Evolutionary conservation across 2,329 filamentous ascomycete genomes (phyloP).

Genomic region (Microdochium paspali): DNA sequence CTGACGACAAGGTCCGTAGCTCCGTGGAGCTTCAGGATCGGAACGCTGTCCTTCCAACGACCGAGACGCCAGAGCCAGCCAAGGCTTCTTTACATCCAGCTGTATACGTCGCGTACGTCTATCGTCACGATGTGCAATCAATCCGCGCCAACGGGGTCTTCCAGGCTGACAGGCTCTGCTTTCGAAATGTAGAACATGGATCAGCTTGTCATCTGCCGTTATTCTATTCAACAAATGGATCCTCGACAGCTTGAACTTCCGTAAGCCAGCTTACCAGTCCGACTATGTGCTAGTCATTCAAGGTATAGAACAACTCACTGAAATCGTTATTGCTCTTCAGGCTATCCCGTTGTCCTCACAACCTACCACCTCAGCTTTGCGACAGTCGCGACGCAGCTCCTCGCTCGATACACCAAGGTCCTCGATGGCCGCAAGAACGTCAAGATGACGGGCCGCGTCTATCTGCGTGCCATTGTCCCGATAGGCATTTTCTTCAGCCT

Average conservation of each 20-base stretch:
- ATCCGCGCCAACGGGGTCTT: background rate
- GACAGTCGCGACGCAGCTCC: slow-evolving; percentile 85
- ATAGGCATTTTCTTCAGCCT: slow-evolving; percentile 95
- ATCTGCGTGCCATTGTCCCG: slow-evolving; percentile 85
- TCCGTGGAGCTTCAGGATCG: slow-evolving; percentile 66
- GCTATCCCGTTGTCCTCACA: slow-evolving; percentile 72
- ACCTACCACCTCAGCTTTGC: slow-evolving; percentile 95
- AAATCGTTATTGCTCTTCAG: slow-evolving; percentile 44
- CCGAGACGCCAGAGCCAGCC: slow-evolving; percentile 50
- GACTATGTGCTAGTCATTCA: slow-evolving; percentile 19
- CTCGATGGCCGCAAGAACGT: slow-evolving; percentile 93
- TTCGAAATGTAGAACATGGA: slow-evolving; percentile 62
- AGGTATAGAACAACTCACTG: slow-evolving; percentile 21
- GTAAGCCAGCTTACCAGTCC: slow-evolving; percentile 36
- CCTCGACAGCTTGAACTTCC: slow-evolving; percentile 74
- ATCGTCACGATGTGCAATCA: slow-evolving; percentile 1
- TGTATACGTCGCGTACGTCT: slow-evolving; percentile 67
- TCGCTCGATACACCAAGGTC: slow-evolving; percentile 80
- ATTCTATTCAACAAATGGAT: slow-evolving; percentile 99
- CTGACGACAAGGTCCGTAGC: slow-evolving; percentile 73
- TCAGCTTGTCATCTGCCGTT: slow-evolving; percentile 81
- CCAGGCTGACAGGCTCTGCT: slow-evolving; percentile 6
- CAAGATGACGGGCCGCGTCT: slow-evolving; percentile 93
- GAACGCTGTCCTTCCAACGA: slow-evolving; percentile 63
- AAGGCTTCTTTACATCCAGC: slow-evolving; percentile 65